A percentile compares a stretch with the other conserved stretches of the same genome.
Evolutionary conservation across 2,329 filamentous ascomycete species (phyloP).

Genomic region (Fragosphaeria purpurea): DNA sequence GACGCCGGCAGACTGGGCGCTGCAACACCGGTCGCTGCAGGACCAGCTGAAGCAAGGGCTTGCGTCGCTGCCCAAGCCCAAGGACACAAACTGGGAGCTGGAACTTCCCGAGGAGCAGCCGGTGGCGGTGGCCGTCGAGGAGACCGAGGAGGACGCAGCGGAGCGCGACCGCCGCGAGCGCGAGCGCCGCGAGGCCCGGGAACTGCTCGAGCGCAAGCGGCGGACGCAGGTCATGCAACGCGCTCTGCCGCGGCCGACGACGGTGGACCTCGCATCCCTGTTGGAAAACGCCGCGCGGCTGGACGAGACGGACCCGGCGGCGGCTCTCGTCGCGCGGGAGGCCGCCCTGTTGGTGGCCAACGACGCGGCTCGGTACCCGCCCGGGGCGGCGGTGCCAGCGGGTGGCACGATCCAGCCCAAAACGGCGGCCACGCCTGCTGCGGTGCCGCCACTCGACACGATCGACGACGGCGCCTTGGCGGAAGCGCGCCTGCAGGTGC

Average conservation of each 20-base stretch:
- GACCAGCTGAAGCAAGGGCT: conserved; percentile 62
- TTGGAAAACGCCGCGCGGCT: conserved; percentile 52
- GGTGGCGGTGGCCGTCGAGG: conserved; percentile 30
- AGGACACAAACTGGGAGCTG: conserved; percentile 88
- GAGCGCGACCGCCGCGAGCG: conserved; percentile 71
- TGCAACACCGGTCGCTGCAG: conserved; percentile 55
- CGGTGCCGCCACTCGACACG: conserved; percentile 41
- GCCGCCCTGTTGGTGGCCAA: conserved; percentile 70
- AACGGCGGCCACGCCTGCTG: conserved; percentile 48
- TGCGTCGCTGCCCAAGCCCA: conserved; percentile 80
- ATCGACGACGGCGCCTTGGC: conserved; percentile 65
- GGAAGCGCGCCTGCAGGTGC: conserved; percentile 66
- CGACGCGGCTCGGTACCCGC: conserved; percentile 65
- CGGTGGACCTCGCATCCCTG: conserved; percentile 61
- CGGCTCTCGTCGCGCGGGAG: conserved; percentile 64
- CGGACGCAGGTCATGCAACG: conserved; percentile 89
- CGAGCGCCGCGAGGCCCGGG: conserved; percentile 59
- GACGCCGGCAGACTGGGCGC: neutral
- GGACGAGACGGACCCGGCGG: conserved; percentile 44
- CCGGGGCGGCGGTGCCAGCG: conserved; percentile 48
- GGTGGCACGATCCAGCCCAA: conserved; percentile 41
- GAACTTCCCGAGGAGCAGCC: conserved; percentile 72
- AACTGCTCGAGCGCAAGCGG: conserved; percentile 62
- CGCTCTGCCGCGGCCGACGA: conserved; percentile 64
- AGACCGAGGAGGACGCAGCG: conserved; percentile 52